These are phyloP conservation scores for Leucoagaricus sp. DNA, from an alignment of 1,284 basidiomycete genomes.

Conservation along the genomic window DNA sequence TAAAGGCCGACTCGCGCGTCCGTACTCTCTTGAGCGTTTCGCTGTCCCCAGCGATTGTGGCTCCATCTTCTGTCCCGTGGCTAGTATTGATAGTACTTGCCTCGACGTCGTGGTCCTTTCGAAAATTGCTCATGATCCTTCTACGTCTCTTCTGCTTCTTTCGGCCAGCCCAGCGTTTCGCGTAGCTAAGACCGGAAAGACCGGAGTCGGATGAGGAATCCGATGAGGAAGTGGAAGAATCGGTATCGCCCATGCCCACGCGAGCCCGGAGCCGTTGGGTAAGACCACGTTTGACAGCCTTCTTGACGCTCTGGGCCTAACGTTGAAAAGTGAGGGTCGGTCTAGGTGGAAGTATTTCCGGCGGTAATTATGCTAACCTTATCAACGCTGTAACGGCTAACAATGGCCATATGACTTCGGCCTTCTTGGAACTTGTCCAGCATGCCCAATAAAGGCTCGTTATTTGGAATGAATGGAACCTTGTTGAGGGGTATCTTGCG, in stretches of 20 bases:
- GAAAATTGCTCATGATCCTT: constrained; percentile 10
- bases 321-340: constrained; percentile 18
- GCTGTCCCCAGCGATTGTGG: constrained; percentile 23
- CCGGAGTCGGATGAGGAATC: constrained; percentile 44
- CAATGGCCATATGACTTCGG: constrained; percentile 89
- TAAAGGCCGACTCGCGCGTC: neutral
- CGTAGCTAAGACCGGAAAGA: constrained; percentile 5
- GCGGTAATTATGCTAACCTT: too few relatives aligned
- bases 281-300: constrained; percentile 69
- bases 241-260: constrained; percentile 67
- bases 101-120: constrained; percentile 26
- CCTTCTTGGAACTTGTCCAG: constrained; percentile 92
- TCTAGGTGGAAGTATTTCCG: too few relatives aligned
- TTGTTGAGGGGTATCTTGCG: constrained; percentile 82
- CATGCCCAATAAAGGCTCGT: constrained; percentile 85
- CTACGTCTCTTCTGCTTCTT: constrained; percentile 15
- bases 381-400: constrained; percentile 64
- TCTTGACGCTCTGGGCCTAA: constrained; percentile 64
- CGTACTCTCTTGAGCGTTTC: constrained; percentile 6
- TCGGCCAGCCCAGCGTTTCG: constrained; percentile 5
- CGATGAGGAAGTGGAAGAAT: constrained; percentile 23
- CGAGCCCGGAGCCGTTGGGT: constrained; percentile 66
- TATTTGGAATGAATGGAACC: constrained; percentile 82
- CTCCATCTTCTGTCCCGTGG: constrained; percentile 29
- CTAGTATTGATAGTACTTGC: too few relatives aligned